Percentiles rank a stretch among this genome's conserved stretches.
phyloP scores from a whole-genome alignment of 352 stramenopile genomes.

The Discostella stelligera region DNA sequence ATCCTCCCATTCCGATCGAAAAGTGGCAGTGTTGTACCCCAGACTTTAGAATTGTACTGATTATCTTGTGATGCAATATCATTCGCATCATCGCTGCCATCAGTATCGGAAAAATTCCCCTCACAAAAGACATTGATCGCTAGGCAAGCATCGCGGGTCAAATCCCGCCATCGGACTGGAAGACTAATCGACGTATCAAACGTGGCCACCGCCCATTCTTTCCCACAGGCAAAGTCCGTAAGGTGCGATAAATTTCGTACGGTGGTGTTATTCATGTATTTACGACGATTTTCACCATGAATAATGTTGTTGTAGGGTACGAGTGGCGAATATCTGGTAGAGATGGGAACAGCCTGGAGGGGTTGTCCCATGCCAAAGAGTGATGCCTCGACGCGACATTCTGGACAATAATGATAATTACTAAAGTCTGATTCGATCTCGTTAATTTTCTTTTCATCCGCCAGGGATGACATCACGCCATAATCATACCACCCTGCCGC shows the following conservation, averaged over 20 bases:
- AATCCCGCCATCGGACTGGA: slow-evolving; percentile 75
- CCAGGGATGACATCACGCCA: not conserved
- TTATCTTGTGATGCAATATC: not conserved
- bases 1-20: slow-evolving; percentile 68
- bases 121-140: slow-evolving; percentile 62
- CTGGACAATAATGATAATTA: not conserved
- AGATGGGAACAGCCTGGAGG: slow-evolving; percentile 35
- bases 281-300: not conserved
- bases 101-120: not conserved
- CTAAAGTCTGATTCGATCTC: slow-evolving; percentile 4
- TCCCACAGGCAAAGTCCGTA: slow-evolving; percentile 17
- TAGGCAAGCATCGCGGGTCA: slow-evolving; percentile 71
- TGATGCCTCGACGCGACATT: slow-evolving; percentile 48
- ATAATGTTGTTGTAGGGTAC: slow-evolving; percentile 6
- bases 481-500: not conserved
- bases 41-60: slow-evolving; percentile 32
- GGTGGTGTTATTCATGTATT: not conserved
- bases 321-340: slow-evolving; percentile 33
- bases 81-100: not conserved
- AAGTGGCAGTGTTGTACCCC: slow-evolving; percentile 57
- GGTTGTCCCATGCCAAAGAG: slow-evolving; percentile 29
- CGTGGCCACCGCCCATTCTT: slow-evolving; percentile 16
- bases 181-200: slow-evolving; percentile 46
- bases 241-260: slow-evolving; percentile 2
- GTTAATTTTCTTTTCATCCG: slow-evolving; percentile 34